Percentiles rank a stretch among this genome's conserved stretches.
phyloP scores from a whole-genome alignment of 2,329 filamentous ascomycete genomes.

The Pseudocercospora eumusae region DNA sequence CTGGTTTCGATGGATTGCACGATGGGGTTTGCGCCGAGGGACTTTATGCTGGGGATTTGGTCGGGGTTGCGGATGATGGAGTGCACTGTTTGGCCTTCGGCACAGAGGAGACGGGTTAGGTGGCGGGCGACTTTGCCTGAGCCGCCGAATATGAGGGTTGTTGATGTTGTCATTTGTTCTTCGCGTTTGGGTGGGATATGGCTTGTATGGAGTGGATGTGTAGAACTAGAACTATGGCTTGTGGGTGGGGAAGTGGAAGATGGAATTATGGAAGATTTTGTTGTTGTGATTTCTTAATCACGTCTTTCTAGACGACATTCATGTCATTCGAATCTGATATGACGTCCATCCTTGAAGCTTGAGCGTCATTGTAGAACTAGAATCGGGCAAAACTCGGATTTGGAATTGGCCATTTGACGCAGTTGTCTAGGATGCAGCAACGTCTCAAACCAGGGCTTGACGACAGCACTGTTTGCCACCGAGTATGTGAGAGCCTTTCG shows the following conservation, averaged over 20 bases:
- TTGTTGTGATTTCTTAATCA: not conserved
- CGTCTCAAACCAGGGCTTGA: not conserved
- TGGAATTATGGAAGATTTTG: not conserved
- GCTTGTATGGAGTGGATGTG: not conserved
- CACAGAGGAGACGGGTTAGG: slow-evolving; percentile 37
- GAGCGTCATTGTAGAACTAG: not conserved
- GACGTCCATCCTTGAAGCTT: not conserved
- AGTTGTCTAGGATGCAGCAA: not conserved
- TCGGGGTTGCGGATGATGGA: slow-evolving; percentile 35
- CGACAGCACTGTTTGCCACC: not conserved
- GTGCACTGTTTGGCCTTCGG: slow-evolving; percentile 37
- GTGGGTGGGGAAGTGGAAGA: not conserved
- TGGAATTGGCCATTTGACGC: not conserved
- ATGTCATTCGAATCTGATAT: not conserved
- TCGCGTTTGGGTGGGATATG: no score
- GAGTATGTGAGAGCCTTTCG: not conserved
- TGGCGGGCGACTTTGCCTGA: slow-evolving; percentile 42
- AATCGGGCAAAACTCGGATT: not conserved
- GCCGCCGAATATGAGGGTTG: slow-evolving; percentile 41
- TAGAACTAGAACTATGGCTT: not conserved
- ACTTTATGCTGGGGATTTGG: slow-evolving; percentile 42
- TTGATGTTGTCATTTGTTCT: no score
- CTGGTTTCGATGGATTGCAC: slow-evolving; percentile 48
- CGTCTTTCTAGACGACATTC: not conserved
- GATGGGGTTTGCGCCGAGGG: slow-evolving; percentile 48